Evolutionary conservation across 2,329 filamentous ascomycete genomes (phyloP).

Genomic region (Aspergillus sp.): DNA sequence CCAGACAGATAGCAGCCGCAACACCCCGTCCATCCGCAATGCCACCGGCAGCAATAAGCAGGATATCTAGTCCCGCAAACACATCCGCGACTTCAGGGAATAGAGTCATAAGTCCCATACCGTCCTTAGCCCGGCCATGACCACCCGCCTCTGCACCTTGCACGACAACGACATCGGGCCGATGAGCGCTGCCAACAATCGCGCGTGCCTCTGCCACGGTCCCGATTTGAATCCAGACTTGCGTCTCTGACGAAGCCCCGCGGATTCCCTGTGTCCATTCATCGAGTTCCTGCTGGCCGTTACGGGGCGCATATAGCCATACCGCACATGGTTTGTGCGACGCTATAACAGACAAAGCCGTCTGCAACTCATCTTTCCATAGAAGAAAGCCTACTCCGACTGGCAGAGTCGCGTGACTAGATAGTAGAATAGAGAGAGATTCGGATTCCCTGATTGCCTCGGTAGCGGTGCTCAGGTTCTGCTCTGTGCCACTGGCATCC

Average conservation of each 20-base stretch:
- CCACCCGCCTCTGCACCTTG: constrained; percentile 53
- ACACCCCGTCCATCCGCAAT: constrained; percentile 48
- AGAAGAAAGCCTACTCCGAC: constrained; percentile 38
- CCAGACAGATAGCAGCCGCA: constrained; percentile 45
- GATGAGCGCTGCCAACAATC: constrained; percentile 26
- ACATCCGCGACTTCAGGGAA: constrained; percentile 48
- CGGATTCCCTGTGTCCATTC: constrained; percentile 43
- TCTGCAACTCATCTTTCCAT: constrained; percentile 32
- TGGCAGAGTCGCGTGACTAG: constrained; percentile 21
- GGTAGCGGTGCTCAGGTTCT: constrained; percentile 28
- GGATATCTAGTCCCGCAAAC: constrained; percentile 30
- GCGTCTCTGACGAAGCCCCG: constrained; percentile 33
- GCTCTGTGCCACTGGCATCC: constrained; percentile 25
- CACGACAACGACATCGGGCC: constrained; percentile 49
- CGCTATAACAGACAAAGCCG: constrained; percentile 23
- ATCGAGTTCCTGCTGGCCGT: constrained; percentile 28
- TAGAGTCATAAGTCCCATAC: constrained; percentile 45
- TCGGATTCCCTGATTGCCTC: constrained; percentile 12
- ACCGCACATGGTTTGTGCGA: constrained; percentile 34
- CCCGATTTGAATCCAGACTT: constrained; percentile 53
- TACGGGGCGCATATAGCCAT: constrained; percentile 37
- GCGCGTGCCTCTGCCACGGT: constrained; percentile 44
- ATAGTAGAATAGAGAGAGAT: background rate
- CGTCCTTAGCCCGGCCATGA: constrained; percentile 43
- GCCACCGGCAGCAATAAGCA: constrained; percentile 48